Conservation (phyloP, 352 stramenopile species). For the Globisporangium camurandrum region DNA sequence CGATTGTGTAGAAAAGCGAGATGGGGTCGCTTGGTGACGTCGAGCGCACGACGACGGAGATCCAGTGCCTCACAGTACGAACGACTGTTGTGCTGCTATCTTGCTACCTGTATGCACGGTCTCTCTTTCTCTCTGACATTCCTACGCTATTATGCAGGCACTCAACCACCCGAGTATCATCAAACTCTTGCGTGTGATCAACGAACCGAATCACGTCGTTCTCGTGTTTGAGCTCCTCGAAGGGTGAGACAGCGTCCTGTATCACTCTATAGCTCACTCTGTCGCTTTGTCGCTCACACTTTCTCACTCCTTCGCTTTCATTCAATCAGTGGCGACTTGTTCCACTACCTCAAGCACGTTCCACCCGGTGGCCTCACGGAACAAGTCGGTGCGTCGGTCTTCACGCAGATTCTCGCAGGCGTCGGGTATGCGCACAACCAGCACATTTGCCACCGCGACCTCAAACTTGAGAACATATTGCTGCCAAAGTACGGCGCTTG, state of each 20-base stretch:
- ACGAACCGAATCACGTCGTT: constrained; percentile 80
- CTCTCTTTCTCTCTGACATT: neutral
- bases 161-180: constrained; percentile 87
- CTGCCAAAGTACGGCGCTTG: constrained; percentile 45
- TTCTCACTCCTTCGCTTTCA: neutral
- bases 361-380: constrained; percentile 41
- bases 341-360: constrained; percentile 73
- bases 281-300: neutral
- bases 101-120: neutral
- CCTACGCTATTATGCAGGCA: constrained; percentile 20
- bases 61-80: constrained; percentile 75
- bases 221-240: constrained; percentile 83
- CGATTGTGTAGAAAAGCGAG: constrained; percentile 64
- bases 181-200: constrained; percentile 80
- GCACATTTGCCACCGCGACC: constrained; percentile 84
- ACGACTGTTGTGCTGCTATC: no score
- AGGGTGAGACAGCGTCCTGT: no score
- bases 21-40: constrained; percentile 82
- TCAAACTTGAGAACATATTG: constrained; percentile 87
- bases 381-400: constrained; percentile 51
- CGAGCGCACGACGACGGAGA: constrained; percentile 83
- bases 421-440: constrained; percentile 86
- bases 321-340: constrained; percentile 57
- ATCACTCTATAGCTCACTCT: no score
- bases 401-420: constrained; percentile 71